These are phyloP conservation scores for Nigrograna mackinnonii DNA, from an alignment of 2,329 filamentous ascomycete genomes.

Conservation along the genomic window DNA sequence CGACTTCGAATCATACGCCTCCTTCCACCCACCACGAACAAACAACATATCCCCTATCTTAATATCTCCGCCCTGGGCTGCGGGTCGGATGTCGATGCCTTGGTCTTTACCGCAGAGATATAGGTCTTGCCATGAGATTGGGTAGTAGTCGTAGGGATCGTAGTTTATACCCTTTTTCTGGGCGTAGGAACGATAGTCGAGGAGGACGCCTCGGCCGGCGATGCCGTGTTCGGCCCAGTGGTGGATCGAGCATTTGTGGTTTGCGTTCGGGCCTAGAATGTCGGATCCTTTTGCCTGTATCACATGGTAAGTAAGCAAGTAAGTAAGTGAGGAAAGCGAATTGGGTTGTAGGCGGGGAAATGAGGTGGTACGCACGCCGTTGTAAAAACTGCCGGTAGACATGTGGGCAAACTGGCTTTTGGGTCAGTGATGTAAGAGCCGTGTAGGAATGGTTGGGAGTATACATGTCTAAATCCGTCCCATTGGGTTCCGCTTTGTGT, in stretches of 20 bases:
- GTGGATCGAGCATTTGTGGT: constrained; percentile 50
- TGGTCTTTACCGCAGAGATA: constrained; percentile 63
- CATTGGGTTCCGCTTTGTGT: constrained; percentile 51
- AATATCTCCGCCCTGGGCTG: constrained; percentile 58
- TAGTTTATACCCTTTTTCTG: constrained; percentile 46
- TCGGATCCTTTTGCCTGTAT: constrained; percentile 44
- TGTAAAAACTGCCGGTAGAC: constrained; percentile 45
- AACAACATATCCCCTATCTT: constrained; percentile 68
- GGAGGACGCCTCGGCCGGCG: constrained; percentile 47
- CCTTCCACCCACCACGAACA: constrained; percentile 65
- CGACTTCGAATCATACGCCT: constrained; percentile 56
- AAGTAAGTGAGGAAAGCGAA: too few species aligned
- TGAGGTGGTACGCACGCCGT: constrained; percentile 25
- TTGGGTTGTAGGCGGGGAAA: too few species aligned
- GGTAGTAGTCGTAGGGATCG: constrained; percentile 45
- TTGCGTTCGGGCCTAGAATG: constrained; percentile 42
- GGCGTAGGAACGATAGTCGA: constrained; percentile 49
- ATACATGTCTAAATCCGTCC: constrained; percentile 48
- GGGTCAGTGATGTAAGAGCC: neutral
- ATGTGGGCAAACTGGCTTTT: constrained; percentile 41
- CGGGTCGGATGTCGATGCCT: constrained; percentile 63
- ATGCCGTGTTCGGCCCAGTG: constrained; percentile 51
- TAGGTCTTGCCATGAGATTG: constrained; percentile 52
- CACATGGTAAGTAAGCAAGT: neutral
- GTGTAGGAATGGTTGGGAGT: neutral